Percentiles rank a stretch among this genome's conserved stretches.
Conservation (phyloP, 148 eudicot genomes). For the Silene conica region DNA sequence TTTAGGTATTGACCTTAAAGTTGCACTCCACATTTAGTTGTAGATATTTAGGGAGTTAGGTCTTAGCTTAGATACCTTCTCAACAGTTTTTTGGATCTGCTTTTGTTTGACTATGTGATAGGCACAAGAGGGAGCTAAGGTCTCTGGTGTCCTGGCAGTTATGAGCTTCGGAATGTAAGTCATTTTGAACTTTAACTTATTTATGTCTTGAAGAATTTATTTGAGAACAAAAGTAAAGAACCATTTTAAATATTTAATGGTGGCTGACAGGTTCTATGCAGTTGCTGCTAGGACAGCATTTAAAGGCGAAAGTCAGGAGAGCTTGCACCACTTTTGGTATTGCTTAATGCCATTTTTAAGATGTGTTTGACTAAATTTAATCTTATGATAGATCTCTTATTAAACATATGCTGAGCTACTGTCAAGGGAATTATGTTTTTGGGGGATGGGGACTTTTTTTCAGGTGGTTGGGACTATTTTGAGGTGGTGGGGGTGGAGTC, state of each 20-base stretch:
- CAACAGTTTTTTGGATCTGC: background rate
- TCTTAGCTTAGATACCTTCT: background rate
- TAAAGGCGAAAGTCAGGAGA: constrained; percentile 88
- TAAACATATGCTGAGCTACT: background rate
- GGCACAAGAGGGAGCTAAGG: constrained; percentile 83
- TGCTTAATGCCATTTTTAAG: constrained; percentile 1
- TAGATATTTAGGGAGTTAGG: background rate
- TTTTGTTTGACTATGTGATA: constrained; percentile 27
- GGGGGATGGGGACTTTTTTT: too few species aligned
- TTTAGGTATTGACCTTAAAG: background rate
- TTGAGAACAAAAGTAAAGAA: background rate
- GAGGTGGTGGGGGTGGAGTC: too few species aligned
- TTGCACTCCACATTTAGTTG: background rate
- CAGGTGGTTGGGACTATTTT: too few species aligned
- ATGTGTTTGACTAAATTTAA: background rate
- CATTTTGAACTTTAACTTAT: background rate
- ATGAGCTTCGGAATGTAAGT: constrained; percentile 98
- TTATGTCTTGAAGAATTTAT: background rate
- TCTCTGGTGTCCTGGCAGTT: constrained; percentile 90
- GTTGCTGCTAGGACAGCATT: constrained; percentile 94
- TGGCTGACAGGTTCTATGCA: constrained; percentile 71
- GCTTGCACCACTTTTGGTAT: constrained; percentile 98
- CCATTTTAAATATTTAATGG: constrained; percentile 9
- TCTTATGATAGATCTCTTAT: background rate
- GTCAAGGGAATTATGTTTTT: background rate